Percentiles rank a stretch among this genome's conserved stretches.
Conservation (phyloP, 148 eudicot species). For the Rhododendron simsii region DNA sequence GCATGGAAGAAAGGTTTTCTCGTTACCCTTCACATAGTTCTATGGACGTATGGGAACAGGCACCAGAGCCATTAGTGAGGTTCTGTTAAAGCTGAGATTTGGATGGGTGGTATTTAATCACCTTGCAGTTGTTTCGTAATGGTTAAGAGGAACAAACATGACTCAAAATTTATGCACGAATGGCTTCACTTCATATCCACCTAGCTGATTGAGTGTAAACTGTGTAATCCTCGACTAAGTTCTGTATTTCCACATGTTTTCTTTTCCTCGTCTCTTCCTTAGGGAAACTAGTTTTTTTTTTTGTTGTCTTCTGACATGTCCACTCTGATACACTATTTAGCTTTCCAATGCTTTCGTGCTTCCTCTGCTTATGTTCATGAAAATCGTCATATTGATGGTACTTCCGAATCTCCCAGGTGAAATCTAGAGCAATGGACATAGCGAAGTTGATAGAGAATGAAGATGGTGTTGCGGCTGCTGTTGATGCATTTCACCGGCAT, state of each 20-base stretch:
- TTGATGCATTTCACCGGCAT: conserved; percentile 81
- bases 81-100: not conserved
- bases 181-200: not conserved
- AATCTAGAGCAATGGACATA: conserved; percentile 63
- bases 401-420: conserved; percentile 44
- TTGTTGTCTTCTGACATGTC: not conserved
- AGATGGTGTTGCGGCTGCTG: conserved; percentile 87
- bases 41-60: not conserved
- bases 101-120: not conserved
- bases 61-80: not conserved
- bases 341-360: not conserved
- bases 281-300: not conserved
- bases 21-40: not conserved
- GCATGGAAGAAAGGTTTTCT: not conserved
- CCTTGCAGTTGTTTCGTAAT: not conserved
- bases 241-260: not conserved
- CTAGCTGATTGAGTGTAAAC: not conserved
- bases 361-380: not conserved
- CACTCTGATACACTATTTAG: not conserved
- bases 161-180: not conserved
- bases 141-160: not conserved
- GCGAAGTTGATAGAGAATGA: conserved; percentile 62
- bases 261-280: not conserved
- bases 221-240: not conserved
- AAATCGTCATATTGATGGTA: not conserved